phyloP scores from a whole-genome alignment of 768 basidiomycete species.

The Phlebiopsis gigantea region DNA sequence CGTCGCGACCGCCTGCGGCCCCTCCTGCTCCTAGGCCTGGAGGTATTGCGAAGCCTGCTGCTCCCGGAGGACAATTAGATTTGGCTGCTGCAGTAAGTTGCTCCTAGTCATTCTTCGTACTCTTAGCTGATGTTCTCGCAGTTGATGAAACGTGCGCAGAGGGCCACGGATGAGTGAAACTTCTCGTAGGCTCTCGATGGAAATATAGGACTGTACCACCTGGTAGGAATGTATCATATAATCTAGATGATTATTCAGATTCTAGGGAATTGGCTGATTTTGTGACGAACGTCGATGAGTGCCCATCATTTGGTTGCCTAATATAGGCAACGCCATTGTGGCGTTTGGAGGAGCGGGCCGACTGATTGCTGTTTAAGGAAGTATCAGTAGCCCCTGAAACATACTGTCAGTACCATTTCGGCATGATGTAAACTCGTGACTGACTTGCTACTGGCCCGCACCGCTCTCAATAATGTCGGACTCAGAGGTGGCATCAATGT shows the following conservation, averaged over 20 bases:
- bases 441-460: no score
- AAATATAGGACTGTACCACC: not conserved
- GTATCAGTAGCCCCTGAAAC: no score
- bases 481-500: no score
- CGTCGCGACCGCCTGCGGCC: conserved; percentile 43
- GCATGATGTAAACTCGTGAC: no score
- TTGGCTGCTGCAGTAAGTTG: conserved; percentile 74
- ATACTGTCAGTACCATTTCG: no score
- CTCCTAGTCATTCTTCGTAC: not conserved
- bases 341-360: no score
- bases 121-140: conserved; percentile 24
- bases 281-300: not conserved
- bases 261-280: not conserved
- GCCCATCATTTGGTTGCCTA: not conserved
- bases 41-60: conserved; percentile 35
- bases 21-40: conserved; percentile 34
- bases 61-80: conserved; percentile 63
- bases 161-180: conserved; percentile 36
- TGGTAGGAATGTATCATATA: conserved; percentile 9
- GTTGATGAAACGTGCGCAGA: conserved; percentile 77
- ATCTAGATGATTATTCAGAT: conserved; percentile 1
- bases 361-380: no score
- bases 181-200: not conserved
- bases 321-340: not conserved
- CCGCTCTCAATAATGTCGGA: no score